Conservation (phyloP, 2,329 filamentous ascomycete species). For the Scopulariopsis brevicaulis region DNA sequence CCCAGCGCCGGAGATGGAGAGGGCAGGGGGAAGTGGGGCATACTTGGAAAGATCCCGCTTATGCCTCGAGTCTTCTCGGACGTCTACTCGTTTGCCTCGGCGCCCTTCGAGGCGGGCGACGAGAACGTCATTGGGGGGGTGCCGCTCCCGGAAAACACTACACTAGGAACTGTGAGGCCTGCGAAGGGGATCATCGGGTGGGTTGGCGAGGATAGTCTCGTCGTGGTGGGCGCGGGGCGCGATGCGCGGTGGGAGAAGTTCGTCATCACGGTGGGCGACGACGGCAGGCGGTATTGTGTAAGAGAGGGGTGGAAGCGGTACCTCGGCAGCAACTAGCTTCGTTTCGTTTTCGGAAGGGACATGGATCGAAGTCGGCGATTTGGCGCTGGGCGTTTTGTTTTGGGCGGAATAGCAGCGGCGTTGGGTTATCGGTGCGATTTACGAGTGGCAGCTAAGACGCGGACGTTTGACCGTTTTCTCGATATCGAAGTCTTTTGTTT, state of each 20-base stretch:
- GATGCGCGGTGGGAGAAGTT: constrained; percentile 88
- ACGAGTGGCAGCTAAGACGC: not conserved
- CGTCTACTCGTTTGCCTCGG: constrained; percentile 72
- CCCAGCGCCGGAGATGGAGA: constrained; percentile 26
- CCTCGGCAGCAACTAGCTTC: constrained; percentile 31
- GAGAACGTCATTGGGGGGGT: constrained; percentile 40
- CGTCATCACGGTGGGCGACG: constrained; percentile 53
- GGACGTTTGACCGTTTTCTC: not conserved
- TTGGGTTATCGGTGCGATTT: not conserved
- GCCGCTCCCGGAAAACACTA: constrained; percentile 28
- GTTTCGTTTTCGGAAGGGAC: not conserved
- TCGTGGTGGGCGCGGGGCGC: constrained; percentile 68
- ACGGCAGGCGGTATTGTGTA: constrained; percentile 54
- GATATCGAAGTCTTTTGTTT: not conserved
- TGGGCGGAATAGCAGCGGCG: not conserved
- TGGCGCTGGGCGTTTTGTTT: not conserved
- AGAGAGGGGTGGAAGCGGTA: constrained; percentile 79
- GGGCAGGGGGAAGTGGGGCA: constrained; percentile 68
- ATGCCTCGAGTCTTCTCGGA: constrained; percentile 85
- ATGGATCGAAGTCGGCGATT: not conserved
- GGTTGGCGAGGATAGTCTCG: constrained; percentile 60
- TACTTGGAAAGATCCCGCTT: constrained; percentile 71
- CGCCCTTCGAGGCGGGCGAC: constrained; percentile 73
- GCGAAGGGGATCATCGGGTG: constrained; percentile 81
- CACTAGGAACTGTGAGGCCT: constrained; percentile 43